Evolutionary conservation across 805 yeast species (phyloP).

Genomic region (Starmerella roubikii): DNA sequence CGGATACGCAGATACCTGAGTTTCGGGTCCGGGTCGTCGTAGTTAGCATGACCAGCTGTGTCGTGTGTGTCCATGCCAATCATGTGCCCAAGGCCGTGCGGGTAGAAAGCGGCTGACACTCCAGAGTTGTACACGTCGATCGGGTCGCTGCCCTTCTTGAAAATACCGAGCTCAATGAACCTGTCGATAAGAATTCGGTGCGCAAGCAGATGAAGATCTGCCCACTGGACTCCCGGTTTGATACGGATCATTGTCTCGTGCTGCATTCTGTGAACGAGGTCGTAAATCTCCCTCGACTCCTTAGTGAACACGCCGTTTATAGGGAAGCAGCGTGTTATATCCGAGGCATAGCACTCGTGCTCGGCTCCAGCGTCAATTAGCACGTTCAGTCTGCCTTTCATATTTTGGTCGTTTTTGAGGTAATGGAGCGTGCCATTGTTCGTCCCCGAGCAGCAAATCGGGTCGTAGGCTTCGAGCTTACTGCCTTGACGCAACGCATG

Average conservation of each 20-base stretch:
- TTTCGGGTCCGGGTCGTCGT: conserved; percentile 68
- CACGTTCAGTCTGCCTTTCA: conserved; percentile 47
- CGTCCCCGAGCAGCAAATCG: conserved; percentile 90
- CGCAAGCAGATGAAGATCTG: conserved; percentile 63
- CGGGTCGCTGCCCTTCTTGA: conserved; percentile 37
- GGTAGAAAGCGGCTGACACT: conserved; percentile 69
- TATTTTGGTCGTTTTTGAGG: conserved; percentile 59
- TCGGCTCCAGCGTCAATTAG: conserved; percentile 96
- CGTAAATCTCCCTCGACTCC: conserved; percentile 75
- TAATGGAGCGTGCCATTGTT: conserved; percentile 86
- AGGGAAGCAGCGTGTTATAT: conserved; percentile 93
- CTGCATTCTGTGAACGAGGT: conserved; percentile 75
- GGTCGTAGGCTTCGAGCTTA: conserved; percentile 78
- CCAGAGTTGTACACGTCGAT: conserved; percentile 59
- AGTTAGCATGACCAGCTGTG: conserved; percentile 79
- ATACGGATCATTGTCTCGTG: conserved; percentile 50
- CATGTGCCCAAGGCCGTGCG: conserved; percentile 92
- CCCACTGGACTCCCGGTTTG: conserved; percentile 79
- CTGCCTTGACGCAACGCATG: conserved; percentile 92
- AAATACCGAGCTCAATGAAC: conserved; percentile 62
- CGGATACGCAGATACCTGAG: conserved; percentile 69
- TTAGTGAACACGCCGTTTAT: conserved; percentile 76
- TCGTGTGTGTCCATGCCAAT: conserved; percentile 95
- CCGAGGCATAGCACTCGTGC: conserved; percentile 85
- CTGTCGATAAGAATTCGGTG: conserved; percentile 64